Evolutionary conservation across 1,284 basidiomycete genomes (phyloP).

Genomic region (Melampsora abietis-canadensis): DNA sequence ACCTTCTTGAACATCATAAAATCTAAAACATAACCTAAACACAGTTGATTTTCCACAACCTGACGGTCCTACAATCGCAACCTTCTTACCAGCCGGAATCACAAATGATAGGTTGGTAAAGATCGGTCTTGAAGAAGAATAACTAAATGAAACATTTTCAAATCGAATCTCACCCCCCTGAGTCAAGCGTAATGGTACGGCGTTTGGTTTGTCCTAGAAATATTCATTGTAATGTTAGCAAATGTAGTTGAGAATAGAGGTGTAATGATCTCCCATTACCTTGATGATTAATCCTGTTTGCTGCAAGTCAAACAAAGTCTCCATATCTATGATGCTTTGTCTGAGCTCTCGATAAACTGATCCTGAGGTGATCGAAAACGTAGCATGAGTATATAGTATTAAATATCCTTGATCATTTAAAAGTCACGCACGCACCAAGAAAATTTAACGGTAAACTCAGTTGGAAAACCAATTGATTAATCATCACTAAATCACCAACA

Average conservation of each 20-base stretch:
- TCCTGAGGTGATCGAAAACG: constrained; percentile 3
- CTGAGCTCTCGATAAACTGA: constrained; percentile 44
- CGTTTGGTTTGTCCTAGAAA: constrained; percentile 25
- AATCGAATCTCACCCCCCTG: constrained; percentile 41
- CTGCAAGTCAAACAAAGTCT: constrained; percentile 37
- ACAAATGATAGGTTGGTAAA: constrained; percentile 39
- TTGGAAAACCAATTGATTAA: constrained; percentile 44
- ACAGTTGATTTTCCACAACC: constrained; percentile 43
- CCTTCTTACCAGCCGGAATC: constrained; percentile 41
- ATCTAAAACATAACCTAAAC: constrained; percentile 42
- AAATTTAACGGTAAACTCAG: constrained; percentile 41
- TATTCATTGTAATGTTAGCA: neutral
- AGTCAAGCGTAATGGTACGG: constrained; percentile 27
- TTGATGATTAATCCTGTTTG: constrained; percentile 33
- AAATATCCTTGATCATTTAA: neutral
- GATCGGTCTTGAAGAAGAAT: constrained; percentile 16
- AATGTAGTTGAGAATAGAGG: neutral
- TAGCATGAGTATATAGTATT: neutral
- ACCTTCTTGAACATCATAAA: constrained; percentile 38
- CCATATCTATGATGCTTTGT: constrained; percentile 43
- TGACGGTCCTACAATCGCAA: constrained; percentile 42
- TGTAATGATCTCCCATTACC: neutral
- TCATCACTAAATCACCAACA: constrained; percentile 41
- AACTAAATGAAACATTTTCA: constrained; percentile 41
- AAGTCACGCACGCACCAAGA: neutral